Base-by-base conservation (phyloP, 805 yeast species). In the Candida koratica region DNA sequence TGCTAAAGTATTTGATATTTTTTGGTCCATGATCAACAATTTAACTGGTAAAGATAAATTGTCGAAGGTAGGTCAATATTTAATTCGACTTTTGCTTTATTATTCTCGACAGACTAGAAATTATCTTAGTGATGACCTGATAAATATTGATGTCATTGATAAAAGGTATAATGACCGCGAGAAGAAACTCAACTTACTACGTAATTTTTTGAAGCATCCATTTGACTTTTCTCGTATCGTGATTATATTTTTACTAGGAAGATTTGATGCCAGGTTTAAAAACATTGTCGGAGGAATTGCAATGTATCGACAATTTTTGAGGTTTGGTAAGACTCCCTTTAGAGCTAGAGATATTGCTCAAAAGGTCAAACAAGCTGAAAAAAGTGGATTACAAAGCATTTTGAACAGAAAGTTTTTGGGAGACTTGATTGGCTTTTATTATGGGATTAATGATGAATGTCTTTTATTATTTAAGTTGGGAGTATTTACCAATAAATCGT, bases 241-340 rank as follows among this genome's bases (percentile, higher is more conserved):
- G 11, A 45, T 53, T 13, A 58, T 68, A 3, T 48, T 71, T 6
- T 42, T 65, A 5, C 57, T 69, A 33, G 61, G 67, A 3, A 51
- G 63, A n/a, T 64, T 72, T 38, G 55, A 62, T 29, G 48, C 56
- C 18, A 64, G 64, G 47, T 61, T 66, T 15, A 51, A 56, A 17
- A 79, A 69, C n/a, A 57, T 66, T 41, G 73, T 70, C 8, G 56
- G 53, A 24, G 75, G 71, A 40, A 62, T 74, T 35, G 73, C 71
- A 34, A 57, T 71, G 8, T 83, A 79, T 55, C 72, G 93, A 56
- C 86, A 80, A 50, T 68, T 79, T 36, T 57, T 82, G 45, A 68
- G 90, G 46, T 81, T 81, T 41, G 90, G 89, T 26, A 75, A 78
- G 29, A 68, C 83, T 5, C 87, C 87, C 2, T 77, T 79, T 55